Evolutionary conservation across 306 rosid species (phyloP).

Genomic region (Lathyrus tuberosus): DNA sequence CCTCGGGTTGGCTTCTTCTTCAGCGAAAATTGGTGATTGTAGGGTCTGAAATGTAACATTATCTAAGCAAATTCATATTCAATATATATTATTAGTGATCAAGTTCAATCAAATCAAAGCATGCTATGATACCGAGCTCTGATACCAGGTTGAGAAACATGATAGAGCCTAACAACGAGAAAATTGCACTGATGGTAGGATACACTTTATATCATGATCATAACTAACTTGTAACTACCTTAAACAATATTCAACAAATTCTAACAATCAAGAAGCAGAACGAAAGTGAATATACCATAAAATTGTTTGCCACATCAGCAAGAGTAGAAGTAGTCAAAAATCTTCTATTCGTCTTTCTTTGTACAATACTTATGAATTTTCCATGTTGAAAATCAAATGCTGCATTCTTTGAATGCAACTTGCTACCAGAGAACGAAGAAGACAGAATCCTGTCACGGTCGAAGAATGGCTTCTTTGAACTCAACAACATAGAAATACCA

Average conservation of each 20-base stretch:
- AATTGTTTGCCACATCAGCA: slow-evolving; percentile 51
- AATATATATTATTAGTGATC: slow-evolving; percentile 13
- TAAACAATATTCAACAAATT: not conserved
- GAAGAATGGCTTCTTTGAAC: slow-evolving; percentile 40
- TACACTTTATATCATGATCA: not conserved
- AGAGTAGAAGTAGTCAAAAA: slow-evolving; percentile 44
- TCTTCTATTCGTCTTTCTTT: slow-evolving; percentile 39
- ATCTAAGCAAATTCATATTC: slow-evolving; percentile 25
- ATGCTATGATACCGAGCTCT: not conserved
- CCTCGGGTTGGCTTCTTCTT: slow-evolving; percentile 46
- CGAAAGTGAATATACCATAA: slow-evolving; percentile 43
- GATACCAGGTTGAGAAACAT: not conserved
- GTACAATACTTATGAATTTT: slow-evolving; percentile 31
- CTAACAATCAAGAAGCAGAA: not conserved
- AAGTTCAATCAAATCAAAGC: slow-evolving; percentile 6
- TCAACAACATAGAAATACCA: slow-evolving; percentile 39
- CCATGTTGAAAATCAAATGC: slow-evolving; percentile 31
- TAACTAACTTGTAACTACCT: not conserved
- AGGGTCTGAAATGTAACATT: slow-evolving; percentile 45
- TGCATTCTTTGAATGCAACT: slow-evolving; percentile 40
- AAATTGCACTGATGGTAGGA: not conserved
- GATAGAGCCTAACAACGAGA: not conserved
- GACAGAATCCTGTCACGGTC: slow-evolving; percentile 39
- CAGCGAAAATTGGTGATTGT: slow-evolving; percentile 45
- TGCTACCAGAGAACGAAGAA: slow-evolving; percentile 44